These are phyloP conservation scores for Craspedostauros australis DNA, from an alignment of 108 stramenopile genomes.

Conservation along the genomic window DNA sequence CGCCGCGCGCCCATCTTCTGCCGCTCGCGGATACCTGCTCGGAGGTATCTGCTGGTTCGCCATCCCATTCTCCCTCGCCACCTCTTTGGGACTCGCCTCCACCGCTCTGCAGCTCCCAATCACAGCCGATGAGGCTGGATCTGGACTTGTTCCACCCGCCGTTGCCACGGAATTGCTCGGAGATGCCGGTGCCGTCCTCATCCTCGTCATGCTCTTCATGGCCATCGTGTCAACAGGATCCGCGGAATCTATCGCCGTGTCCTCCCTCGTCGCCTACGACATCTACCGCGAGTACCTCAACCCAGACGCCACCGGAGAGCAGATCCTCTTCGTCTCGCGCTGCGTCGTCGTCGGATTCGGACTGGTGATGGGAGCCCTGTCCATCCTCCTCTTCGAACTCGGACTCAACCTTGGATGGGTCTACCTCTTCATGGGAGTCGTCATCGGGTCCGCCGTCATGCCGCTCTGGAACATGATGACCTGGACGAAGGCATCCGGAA, in stretches of 20 bases:
- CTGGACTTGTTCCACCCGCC: slow-evolving; percentile 89
- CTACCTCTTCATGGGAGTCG: slow-evolving; percentile 90
- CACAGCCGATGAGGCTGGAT: slow-evolving; percentile 65
- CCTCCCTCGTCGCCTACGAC: slow-evolving; percentile 87
- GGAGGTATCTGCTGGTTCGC: slow-evolving; percentile 94
- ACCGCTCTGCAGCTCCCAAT: slow-evolving; percentile 89
- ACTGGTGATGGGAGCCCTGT: slow-evolving; percentile 72
- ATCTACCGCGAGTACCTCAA: slow-evolving; percentile 90
- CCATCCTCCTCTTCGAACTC: slow-evolving; percentile 45
- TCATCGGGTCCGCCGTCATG: slow-evolving; percentile 88
- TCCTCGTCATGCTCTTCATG: slow-evolving; percentile 94
- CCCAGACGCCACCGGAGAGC: slow-evolving; percentile 79
- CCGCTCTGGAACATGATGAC: slow-evolving; percentile 89
- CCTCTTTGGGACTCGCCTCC: slow-evolving; percentile 84
- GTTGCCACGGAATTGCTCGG: slow-evolving; percentile 81
- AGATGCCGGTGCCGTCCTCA: slow-evolving; percentile 60
- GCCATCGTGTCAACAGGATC: slow-evolving; percentile 90
- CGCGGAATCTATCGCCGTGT: slow-evolving; percentile 89
- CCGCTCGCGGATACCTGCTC: slow-evolving; percentile 88
- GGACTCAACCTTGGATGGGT: slow-evolving; percentile 89
- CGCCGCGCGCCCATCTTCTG: slow-evolving; percentile 73
- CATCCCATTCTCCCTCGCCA: slow-evolving; percentile 84
- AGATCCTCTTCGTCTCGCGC: slow-evolving; percentile 80
- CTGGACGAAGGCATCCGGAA: slow-evolving; percentile 77
- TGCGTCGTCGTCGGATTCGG: slow-evolving; percentile 75